phyloP scores from a whole-genome alignment of 352 stramenopile species.

The Pythium rishiriense region DNA sequence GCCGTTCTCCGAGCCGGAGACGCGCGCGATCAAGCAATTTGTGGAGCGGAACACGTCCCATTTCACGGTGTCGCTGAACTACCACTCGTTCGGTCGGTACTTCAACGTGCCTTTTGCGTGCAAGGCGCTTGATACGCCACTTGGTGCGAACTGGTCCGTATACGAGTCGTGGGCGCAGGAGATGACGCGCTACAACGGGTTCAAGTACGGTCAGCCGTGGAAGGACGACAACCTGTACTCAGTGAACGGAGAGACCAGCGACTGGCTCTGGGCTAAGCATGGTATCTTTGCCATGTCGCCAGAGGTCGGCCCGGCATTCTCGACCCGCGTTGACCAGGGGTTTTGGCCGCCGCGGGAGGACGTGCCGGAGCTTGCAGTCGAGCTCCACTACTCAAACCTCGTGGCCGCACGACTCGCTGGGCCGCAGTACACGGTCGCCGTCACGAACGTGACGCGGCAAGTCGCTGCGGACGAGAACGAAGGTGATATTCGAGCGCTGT shows the following conservation, averaged over 20 bases:
- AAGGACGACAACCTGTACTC: conserved; percentile 85
- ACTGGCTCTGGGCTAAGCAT: conserved; percentile 84
- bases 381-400: conserved; percentile 80
- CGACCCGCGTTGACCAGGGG: conserved; percentile 33
- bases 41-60: conserved; percentile 51
- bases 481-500: background rate
- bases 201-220: conserved; percentile 77
- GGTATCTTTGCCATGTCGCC: conserved; percentile 86
- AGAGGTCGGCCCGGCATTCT: conserved; percentile 73
- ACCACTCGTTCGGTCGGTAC: conserved; percentile 83
- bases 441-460: conserved; percentile 26
- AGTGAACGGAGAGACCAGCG: conserved; percentile 85
- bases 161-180: conserved; percentile 61
- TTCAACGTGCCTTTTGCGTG: conserved; percentile 87
- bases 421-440: conserved; percentile 49
- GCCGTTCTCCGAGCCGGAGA: conserved; percentile 84
- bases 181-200: conserved; percentile 77
- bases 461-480: background rate
- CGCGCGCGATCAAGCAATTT: conserved; percentile 64
- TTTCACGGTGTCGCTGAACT: conserved; percentile 75
- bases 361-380: conserved; percentile 55
- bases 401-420: conserved; percentile 51
- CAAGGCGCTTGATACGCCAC: conserved; percentile 51
- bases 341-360: conserved; percentile 70
- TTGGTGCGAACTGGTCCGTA: conserved; percentile 32